A percentile compares a stretch with the other conserved stretches of the same genome.
Conservation (phyloP, 345 rosid genomes). For the Populus alba region DNA sequence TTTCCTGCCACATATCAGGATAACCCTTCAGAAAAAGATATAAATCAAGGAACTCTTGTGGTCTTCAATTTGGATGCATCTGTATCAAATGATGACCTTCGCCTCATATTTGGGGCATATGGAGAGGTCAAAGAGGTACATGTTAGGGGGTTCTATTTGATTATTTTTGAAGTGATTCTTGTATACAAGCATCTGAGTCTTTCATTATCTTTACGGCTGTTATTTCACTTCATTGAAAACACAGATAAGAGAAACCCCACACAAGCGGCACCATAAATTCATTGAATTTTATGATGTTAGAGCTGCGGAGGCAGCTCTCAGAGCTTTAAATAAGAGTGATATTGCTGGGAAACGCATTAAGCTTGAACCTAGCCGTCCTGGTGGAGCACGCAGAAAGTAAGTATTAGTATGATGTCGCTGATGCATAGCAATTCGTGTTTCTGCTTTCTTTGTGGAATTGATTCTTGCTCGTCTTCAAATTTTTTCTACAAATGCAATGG, state of each 20-base stretch:
- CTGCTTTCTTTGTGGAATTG: neutral
- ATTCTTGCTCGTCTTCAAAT: neutral
- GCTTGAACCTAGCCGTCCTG: conserved; percentile 98
- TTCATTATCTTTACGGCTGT: neutral
- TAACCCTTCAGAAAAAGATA: conserved; percentile 92
- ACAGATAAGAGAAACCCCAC: conserved; percentile 96
- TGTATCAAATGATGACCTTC: conserved; percentile 82
- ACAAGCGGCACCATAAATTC: conserved; percentile 85
- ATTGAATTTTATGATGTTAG: conserved; percentile 92
- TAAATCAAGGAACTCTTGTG: conserved; percentile 93
- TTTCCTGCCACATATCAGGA: conserved; percentile 45
- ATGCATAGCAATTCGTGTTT: neutral
- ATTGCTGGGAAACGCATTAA: conserved; percentile 96
- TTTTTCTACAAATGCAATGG: neutral
- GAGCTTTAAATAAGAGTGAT: conserved; percentile 80
- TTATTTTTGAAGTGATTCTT: neutral
- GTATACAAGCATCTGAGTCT: neutral
- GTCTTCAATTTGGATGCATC: conserved; percentile 87
- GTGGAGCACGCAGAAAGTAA: conserved; percentile 84
- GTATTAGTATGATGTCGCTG: conserved; percentile 21
- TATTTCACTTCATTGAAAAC: conserved; percentile 19
- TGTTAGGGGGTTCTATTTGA: conserved; percentile 1
- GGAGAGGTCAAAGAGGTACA: conserved; percentile 96
- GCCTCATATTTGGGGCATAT: conserved; percentile 68
- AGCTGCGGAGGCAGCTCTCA: conserved; percentile 88